Evolutionary conservation across 2,329 filamentous ascomycete species (phyloP).

Genomic region (Nigrograna mackinnonii): DNA sequence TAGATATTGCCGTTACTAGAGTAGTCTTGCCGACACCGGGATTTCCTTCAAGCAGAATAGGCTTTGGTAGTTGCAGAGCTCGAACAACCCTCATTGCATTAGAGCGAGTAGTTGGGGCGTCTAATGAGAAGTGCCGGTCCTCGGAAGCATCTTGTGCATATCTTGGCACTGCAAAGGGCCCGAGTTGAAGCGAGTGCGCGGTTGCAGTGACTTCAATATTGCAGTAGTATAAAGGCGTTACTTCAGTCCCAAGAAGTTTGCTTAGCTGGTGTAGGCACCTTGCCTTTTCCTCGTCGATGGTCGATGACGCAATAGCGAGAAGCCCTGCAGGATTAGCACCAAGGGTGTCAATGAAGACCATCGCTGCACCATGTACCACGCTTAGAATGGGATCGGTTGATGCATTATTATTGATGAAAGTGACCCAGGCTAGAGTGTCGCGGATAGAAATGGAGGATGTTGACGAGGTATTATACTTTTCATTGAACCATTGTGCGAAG

Average conservation of each 20-base stretch:
- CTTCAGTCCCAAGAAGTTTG: constrained; percentile 66
- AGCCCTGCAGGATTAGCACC: constrained; percentile 93
- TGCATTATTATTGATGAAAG: constrained; percentile 78
- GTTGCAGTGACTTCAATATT: constrained; percentile 62
- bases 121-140: constrained; percentile 73
- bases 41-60: constrained; percentile 91
- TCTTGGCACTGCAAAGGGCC: constrained; percentile 71
- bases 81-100: constrained; percentile 92
- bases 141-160: constrained; percentile 50
- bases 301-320: constrained; percentile 71
- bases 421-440: constrained; percentile 90
- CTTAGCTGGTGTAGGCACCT: constrained; percentile 75
- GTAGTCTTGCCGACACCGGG: constrained; percentile 99
- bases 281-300: constrained; percentile 71
- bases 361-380: constrained; percentile 83
- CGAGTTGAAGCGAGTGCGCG: constrained; percentile 64
- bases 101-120: constrained; percentile 84
- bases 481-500: constrained; percentile 93
- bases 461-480: constrained; percentile 74
- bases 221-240: constrained; percentile 66
- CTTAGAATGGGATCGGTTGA: constrained; percentile 53
- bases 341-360: constrained; percentile 94
- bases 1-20: constrained; percentile 81
- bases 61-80: constrained; percentile 85
- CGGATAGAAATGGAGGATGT: constrained; percentile 84